These are phyloP conservation scores for Scleroderma citrinum DNA, from an alignment of 768 basidiomycete genomes.

Conservation along the genomic window DNA sequence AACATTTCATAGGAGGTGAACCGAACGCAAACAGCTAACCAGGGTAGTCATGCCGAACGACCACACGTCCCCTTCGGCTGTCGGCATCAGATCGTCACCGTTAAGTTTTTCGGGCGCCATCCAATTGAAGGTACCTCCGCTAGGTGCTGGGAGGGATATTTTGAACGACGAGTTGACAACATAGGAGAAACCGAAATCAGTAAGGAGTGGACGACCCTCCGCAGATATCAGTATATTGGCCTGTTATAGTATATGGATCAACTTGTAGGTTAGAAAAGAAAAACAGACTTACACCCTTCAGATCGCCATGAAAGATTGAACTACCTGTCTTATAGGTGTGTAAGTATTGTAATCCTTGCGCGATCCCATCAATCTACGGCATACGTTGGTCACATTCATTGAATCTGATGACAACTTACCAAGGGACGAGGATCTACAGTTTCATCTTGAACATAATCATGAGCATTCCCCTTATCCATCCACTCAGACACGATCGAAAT, in stretches of 20 bases:
- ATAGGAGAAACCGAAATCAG: constrained; percentile 37
- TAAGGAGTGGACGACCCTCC: constrained; percentile 30
- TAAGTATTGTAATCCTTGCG: constrained; percentile 31
- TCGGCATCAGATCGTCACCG: not conserved
- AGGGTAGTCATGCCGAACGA: not conserved
- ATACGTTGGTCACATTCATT: not conserved
- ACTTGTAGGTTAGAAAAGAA: not conserved
- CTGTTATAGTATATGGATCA: constrained; percentile 10
- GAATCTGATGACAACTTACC: not conserved
- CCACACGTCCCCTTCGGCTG: not conserved
- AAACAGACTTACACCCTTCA: not conserved
- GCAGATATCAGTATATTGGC: constrained; percentile 38
- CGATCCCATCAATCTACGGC: constrained; percentile 30
- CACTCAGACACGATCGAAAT: constrained; percentile 16
- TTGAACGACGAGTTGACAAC: not conserved
- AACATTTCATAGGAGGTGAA: not conserved
- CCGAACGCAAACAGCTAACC: not conserved
- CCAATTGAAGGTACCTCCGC: not conserved
- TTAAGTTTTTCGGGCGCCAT: constrained; percentile 1
- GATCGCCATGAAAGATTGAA: constrained; percentile 23
- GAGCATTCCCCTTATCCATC: not conserved
- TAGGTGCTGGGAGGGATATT: not conserved
- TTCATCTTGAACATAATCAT: constrained; percentile 3
- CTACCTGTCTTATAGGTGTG: constrained; percentile 23
- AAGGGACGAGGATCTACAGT: not conserved